Evolutionary conservation across 2,329 filamentous ascomycete species (phyloP).

Genomic region (Botrytis fabae): DNA sequence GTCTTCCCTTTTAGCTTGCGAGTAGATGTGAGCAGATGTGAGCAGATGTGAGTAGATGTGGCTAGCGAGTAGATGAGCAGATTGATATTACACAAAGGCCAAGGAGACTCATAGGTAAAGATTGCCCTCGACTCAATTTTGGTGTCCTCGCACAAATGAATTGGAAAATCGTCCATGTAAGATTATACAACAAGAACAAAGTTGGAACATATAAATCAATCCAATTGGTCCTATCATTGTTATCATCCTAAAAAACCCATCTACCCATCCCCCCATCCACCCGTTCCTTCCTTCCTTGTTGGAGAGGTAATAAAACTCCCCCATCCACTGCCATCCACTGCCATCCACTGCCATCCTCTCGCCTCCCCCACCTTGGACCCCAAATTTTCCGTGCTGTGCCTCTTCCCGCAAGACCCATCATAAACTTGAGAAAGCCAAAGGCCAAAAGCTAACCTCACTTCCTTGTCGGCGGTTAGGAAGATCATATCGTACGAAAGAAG

Average conservation of each 20-base stretch:
- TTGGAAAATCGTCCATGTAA: not conserved
- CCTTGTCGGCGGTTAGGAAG: constrained; percentile 23
- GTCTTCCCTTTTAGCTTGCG: too few species aligned
- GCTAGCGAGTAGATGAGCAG: not conserved
- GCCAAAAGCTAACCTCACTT: constrained; percentile 10
- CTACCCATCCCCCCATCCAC: too few species aligned
- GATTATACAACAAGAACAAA: not conserved
- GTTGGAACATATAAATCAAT: not conserved
- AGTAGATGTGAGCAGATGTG: not conserved
- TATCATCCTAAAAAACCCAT: not conserved
- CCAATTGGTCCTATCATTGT: not conserved
- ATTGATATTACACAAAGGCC: not conserved
- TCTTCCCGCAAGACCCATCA: constrained; percentile 19
- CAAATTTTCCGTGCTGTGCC: constrained; percentile 19
- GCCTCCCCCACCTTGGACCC: constrained; percentile 18
- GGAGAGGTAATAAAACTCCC: not conserved
- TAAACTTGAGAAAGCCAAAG: not conserved
- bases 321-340: not conserved
- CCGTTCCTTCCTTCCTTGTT: not conserved
- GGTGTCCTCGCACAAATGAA: too few species aligned
- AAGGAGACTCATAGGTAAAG: too few species aligned
- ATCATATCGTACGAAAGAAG: constrained; percentile 1
- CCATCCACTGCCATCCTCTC: not conserved
- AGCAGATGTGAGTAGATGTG: not conserved
- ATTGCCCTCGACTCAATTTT: too few species aligned